Evolutionary conservation across 225 moss, liverwort and hornwort genomes (phyloP).

Genomic region (Ulota crispa): DNA sequence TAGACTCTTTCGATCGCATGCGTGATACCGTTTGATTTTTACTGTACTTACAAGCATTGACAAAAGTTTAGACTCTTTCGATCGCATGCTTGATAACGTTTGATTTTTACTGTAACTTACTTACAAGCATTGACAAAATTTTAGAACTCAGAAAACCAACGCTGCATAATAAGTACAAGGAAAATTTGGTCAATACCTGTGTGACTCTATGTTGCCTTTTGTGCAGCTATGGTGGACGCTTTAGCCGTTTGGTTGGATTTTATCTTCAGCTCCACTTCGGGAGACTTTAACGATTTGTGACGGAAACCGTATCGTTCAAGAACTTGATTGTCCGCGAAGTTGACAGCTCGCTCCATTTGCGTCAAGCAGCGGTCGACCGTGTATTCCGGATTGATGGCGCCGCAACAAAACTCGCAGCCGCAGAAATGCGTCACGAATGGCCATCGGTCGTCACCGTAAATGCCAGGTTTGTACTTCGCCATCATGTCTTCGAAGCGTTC

Average conservation of each 20-base stretch:
- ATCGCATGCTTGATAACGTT: background rate
- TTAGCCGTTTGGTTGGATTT: slow-evolving; percentile 10
- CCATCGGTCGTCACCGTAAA: slow-evolving; percentile 75
- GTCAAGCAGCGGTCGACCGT: slow-evolving; percentile 64
- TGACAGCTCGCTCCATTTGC: slow-evolving; percentile 85
- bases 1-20: too few relatives aligned
- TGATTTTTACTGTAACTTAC: background rate
- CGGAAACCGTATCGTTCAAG: slow-evolving; percentile 64
- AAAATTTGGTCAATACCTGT: slow-evolving; percentile 26
- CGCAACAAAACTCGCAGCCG: slow-evolving; percentile 85
- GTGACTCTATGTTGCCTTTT: slow-evolving; percentile 31
- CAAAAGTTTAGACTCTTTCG: too few relatives aligned
- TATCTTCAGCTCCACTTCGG: slow-evolving; percentile 40
- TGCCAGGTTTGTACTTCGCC: slow-evolving; percentile 70
- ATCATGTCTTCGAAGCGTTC: slow-evolving; percentile 77
- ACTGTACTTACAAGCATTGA: too few relatives aligned
- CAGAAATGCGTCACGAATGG: slow-evolving; percentile 89
- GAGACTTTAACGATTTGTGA: slow-evolving; percentile 57
- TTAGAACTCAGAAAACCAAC: background rate
- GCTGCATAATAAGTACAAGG: background rate
- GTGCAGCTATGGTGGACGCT: background rate
- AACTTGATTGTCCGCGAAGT: slow-evolving; percentile 86
- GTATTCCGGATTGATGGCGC: slow-evolving; percentile 71
- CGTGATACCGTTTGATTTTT: too few relatives aligned
- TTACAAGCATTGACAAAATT: background rate